Evolutionary conservation across 768 basidiomycete species (phyloP).

Genomic region (Boletus edulis): DNA sequence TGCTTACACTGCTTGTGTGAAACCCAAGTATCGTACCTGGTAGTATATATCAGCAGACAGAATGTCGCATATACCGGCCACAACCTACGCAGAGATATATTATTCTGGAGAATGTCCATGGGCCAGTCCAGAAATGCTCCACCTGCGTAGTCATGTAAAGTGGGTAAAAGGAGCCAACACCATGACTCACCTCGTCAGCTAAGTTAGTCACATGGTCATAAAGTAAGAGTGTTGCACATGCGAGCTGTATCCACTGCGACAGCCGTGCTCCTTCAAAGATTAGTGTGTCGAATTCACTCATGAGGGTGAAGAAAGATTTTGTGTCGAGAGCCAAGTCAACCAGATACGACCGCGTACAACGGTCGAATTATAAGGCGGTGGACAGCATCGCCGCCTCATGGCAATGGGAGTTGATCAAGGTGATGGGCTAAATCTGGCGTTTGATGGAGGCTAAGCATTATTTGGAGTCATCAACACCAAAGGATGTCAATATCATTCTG

Average conservation of each 20-base stretch:
- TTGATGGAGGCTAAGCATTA: neutral
- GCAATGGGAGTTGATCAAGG: neutral
- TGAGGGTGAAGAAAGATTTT: neutral
- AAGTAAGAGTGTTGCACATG: conserved; percentile 6
- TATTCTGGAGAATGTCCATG: conserved; percentile 7
- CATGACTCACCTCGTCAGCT: conserved; percentile 1
- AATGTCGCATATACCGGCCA: neutral
- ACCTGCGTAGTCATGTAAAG: neutral
- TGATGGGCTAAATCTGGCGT: neutral
- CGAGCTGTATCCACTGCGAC: neutral
- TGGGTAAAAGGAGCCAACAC: neutral
- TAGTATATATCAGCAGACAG: neutral
- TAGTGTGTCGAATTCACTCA: neutral
- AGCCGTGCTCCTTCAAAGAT: neutral
- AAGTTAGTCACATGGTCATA: conserved; percentile 13
- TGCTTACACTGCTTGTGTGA: conserved; percentile 5
- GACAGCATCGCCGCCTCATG: neutral
- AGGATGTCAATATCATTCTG: neutral
- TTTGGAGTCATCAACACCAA: neutral
- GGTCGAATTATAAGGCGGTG: neutral
- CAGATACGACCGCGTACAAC: neutral
- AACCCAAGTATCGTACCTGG: conserved; percentile 13
- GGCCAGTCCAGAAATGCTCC: conserved; percentile 11
- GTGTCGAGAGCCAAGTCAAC: neutral
- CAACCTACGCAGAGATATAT: conserved; percentile 12